Base-by-base conservation (phyloP, 2,329 filamentous ascomycete species). In the Trichoderma harzianum region DNA sequence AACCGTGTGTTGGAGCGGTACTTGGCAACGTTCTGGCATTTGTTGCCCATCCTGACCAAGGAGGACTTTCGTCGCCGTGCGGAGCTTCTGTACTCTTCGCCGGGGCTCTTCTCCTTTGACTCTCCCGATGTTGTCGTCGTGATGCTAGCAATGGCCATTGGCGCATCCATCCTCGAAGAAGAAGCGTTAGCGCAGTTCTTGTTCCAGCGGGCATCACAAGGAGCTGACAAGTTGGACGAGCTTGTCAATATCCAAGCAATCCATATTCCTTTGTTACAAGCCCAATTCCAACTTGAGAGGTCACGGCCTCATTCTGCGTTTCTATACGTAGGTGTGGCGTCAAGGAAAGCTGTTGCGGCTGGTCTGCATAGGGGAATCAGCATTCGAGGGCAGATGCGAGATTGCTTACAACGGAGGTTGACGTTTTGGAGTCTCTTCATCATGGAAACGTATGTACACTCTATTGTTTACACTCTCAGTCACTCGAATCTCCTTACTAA, bases 121-220 rank as follows among this genome's bases (percentile, higher is more conserved):
- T 47, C 66, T 4, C 66, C 66, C 21, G 66, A 69, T 34, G 55
- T 69, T 26, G 66, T 62, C 12, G 66, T 69, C n/a, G 32, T 69
- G 39, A 61, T 69, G 66, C 28, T 69, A n/a, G 66, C 66, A 30
- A 69, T 69, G 66, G 66, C 66, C 57, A 51, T 69, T 36, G 66
- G 66, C 39, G 66, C 66, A 21, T 61, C 57, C 8, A 62, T 62
- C 7, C 66, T 69, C 5, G 55, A 62, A 8, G 66, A 69, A 12
- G 66, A 69, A 21, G 39, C 55, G 1, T 14, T 69, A 21, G 66
- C 66, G 7, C 66, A 61, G 21, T 69, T 69, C 21, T 28, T 69
- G 0, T 69, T 69, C 16, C 66, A 69, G 57, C 66, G 66, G 11
- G 66, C 66, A 12, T 69, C 66, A 7, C 66, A 69, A 16, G 66